Evolutionary conservation across 177 flowering plant species (phyloP).

Genomic region (Tripterygium wilfordii): DNA sequence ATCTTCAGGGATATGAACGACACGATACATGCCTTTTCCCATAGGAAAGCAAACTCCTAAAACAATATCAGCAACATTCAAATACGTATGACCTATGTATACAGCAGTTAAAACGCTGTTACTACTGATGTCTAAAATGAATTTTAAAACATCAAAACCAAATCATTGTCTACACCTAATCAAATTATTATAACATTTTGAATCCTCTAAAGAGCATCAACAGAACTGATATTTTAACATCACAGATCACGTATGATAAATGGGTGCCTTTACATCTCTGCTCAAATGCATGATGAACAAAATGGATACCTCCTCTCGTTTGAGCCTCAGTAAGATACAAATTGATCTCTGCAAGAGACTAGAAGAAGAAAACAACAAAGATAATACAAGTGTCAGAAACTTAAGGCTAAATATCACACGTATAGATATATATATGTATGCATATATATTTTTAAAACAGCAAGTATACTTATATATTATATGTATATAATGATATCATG

Average conservation of each 20-base stretch:
- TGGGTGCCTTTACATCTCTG: no score
- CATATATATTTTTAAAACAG: no score
- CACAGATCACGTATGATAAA: background rate
- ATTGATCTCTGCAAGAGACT: slow-evolving; percentile 93
- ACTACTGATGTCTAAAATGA: background rate
- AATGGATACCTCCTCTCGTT: slow-evolving; percentile 66
- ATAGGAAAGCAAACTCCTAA: slow-evolving; percentile 93
- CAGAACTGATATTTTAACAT: background rate
- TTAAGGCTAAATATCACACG: no score
- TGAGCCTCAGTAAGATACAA: slow-evolving; percentile 61
- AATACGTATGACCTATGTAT: background rate
- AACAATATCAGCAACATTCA: slow-evolving; percentile 8
- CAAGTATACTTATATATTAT: no score
- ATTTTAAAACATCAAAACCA: background rate
- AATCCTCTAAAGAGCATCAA: background rate
- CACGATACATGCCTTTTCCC: slow-evolving; percentile 94
- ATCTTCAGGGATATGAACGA: slow-evolving; percentile 93
- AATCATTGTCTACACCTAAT: no score
- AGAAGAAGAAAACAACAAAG: slow-evolving; percentile 19
- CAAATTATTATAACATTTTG: no score
- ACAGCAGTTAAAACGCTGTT: background rate
- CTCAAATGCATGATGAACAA: slow-evolving; percentile 2
- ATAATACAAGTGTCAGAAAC: slow-evolving; percentile 16
- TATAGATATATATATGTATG: no score
- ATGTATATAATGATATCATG: no score